Percentiles rank a stretch among this genome's conserved stretches.
Conservation (phyloP, 805 yeast genomes). For the Zygosaccharomyces kombuchaensis region DNA sequence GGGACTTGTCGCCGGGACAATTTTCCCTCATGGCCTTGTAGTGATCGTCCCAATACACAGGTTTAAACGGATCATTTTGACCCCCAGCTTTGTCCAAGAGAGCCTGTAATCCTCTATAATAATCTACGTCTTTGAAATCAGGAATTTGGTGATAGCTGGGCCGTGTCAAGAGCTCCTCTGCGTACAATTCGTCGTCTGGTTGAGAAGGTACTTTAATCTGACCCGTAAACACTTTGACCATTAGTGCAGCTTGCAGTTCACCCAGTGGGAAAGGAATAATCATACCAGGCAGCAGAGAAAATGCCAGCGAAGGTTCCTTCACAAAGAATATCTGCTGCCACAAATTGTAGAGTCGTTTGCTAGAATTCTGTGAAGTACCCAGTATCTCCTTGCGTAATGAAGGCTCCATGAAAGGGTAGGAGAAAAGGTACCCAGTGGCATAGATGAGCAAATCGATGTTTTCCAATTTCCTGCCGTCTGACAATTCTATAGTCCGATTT, state of each 20-base stretch:
- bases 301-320: slow-evolving; percentile 59
- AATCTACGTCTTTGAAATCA: slow-evolving; percentile 25
- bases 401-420: slow-evolving; percentile 40
- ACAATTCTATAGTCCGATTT: slow-evolving; percentile 28
- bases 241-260: slow-evolving; percentile 59
- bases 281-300: slow-evolving; percentile 58
- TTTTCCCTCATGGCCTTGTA: slow-evolving; percentile 16
- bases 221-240: slow-evolving; percentile 59
- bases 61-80: slow-evolving; percentile 19
- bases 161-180: slow-evolving; percentile 6
- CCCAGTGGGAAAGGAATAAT: slow-evolving; percentile 60
- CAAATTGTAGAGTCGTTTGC: slow-evolving; percentile 42
- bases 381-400: slow-evolving; percentile 24
- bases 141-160: slow-evolving; percentile 19
- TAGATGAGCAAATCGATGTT: slow-evolving; percentile 41
- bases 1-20: slow-evolving; percentile 18
- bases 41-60: slow-evolving; percentile 25
- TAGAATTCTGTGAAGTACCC: slow-evolving; percentile 8
- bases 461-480: slow-evolving; percentile 30
- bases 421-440: slow-evolving; percentile 50
- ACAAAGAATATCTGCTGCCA: slow-evolving; percentile 58
- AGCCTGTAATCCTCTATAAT: slow-evolving; percentile 24
- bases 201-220: slow-evolving; percentile 47
- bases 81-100: slow-evolving; percentile 19
- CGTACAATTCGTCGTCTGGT: slow-evolving; percentile 27